phyloP scores from a whole-genome alignment of 139 green algal genomes.

The Diplosphaera chodatii region DNA sequence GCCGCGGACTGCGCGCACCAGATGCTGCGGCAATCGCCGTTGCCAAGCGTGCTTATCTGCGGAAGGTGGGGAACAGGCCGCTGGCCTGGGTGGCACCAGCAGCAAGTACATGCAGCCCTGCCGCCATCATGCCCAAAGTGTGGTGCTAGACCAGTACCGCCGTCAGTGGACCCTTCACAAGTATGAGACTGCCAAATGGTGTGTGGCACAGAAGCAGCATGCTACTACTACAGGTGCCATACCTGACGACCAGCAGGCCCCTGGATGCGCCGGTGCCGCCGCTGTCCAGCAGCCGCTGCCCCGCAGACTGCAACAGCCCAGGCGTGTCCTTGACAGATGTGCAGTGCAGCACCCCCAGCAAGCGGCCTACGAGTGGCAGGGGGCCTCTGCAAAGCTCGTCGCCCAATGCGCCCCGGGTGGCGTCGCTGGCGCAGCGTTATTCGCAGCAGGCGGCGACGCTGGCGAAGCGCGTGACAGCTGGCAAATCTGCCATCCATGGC shows the following conservation, averaged over 20 bases:
- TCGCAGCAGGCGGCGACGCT: slow-evolving; percentile 28
- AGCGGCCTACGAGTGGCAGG: too few species aligned
- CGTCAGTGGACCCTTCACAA: too few species aligned
- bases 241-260: not conserved
- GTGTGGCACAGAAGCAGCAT: slow-evolving; percentile 24
- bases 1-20: slow-evolving; percentile 42
- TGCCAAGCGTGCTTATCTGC: slow-evolving; percentile 52
- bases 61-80: not conserved
- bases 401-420: too few species aligned
- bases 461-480: slow-evolving; percentile 29
- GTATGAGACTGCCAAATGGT: too few species aligned
- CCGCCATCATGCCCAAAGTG: too few species aligned
- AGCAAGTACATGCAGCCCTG: too few species aligned
- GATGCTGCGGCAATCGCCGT: slow-evolving; percentile 45
- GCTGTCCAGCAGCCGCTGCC: too few species aligned
- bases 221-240: slow-evolving; percentile 5
- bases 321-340: too few species aligned
- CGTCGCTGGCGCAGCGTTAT: slow-evolving; percentile 31
- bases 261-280: not conserved
- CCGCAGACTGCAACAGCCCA: not conserved
- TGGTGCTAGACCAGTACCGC: too few species aligned
- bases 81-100: too few species aligned
- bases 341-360: slow-evolving; percentile 3
- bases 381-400: too few species aligned
- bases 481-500: slow-evolving; percentile 81